Evolutionary conservation across 257 asterid species (phyloP).

Genomic region (Pogostemon cablin): DNA sequence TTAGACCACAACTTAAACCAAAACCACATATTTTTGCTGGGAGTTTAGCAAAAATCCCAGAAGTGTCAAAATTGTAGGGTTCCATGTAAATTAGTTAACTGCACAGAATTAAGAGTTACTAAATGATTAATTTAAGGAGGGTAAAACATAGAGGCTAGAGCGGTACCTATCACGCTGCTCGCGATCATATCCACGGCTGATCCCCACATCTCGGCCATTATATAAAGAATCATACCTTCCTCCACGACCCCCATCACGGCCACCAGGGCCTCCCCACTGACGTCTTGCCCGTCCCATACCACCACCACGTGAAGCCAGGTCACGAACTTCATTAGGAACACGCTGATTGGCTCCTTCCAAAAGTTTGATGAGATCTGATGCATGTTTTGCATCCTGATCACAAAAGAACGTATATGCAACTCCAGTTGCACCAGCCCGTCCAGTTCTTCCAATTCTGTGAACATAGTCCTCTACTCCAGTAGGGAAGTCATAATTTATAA

Average conservation of each 20-base stretch:
- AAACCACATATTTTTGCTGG: neutral
- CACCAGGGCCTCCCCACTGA: constrained; percentile 76
- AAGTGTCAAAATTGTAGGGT: neutral
- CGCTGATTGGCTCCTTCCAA: constrained; percentile 88
- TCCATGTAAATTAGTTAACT: neutral
- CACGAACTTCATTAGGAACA: constrained; percentile 78
- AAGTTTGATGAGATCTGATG: constrained; percentile 78
- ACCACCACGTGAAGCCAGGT: constrained; percentile 81
- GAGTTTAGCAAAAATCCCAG: neutral
- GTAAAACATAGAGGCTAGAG: neutral
- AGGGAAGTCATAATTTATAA: constrained; percentile 91
- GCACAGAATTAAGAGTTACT: neutral
- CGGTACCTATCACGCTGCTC: constrained; percentile 48
- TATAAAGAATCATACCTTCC: constrained; percentile 56
- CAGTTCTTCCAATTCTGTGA: constrained; percentile 99
- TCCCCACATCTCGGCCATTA: constrained; percentile 58
- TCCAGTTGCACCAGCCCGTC: constrained; percentile 99
- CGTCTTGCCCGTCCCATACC: constrained; percentile 76
- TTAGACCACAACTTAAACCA: neutral
- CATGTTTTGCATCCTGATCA: constrained; percentile 85
- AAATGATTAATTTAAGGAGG: neutral
- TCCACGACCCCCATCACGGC: constrained; percentile 63
- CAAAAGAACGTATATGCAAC: constrained; percentile 75
- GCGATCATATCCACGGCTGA: constrained; percentile 46
- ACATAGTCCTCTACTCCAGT: constrained; percentile 95